Conservation (phyloP, 192 early-diverging fungal species). For the Coemansia sp. region DNA sequence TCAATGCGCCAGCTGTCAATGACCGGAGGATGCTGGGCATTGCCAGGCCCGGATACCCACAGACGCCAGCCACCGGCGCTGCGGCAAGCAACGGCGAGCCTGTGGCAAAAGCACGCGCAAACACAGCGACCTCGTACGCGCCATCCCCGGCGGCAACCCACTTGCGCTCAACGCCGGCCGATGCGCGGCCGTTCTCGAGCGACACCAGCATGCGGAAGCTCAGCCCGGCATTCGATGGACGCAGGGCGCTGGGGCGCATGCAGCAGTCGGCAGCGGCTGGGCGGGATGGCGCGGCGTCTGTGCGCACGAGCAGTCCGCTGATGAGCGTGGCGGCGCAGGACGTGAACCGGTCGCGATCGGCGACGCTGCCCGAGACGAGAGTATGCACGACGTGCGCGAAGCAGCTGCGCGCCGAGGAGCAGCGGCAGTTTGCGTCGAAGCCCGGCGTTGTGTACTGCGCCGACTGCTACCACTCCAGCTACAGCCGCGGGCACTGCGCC, state of each 20-base stretch:
- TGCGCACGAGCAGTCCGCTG: constrained; percentile 16
- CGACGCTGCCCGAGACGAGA: constrained; percentile 40
- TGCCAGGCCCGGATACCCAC: neutral
- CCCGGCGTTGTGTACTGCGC: constrained; percentile 50
- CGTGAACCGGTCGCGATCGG: constrained; percentile 37
- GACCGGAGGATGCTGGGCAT: neutral
- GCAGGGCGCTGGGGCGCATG: constrained; percentile 1
- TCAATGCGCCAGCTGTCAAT: neutral
- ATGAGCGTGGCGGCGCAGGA: constrained; percentile 8
- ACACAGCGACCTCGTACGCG: neutral
- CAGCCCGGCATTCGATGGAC: constrained; percentile 28
- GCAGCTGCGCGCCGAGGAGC: constrained; percentile 37
- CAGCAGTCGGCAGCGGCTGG: constrained; percentile 3
- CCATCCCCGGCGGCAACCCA: neutral
- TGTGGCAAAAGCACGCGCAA: neutral
- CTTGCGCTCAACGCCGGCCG: neutral
- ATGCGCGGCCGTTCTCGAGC: constrained; percentile 15
- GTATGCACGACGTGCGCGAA: constrained; percentile 41
- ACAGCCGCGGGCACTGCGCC: constrained; percentile 52
- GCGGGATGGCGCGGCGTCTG: neutral
- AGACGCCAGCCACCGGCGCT: neutral
- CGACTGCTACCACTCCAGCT: constrained; percentile 56
- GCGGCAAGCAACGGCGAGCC: neutral
- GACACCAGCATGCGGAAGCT: constrained; percentile 17
- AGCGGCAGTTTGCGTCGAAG: constrained; percentile 53